phyloP scores from a whole-genome alignment of 2,329 filamentous ascomycete species.

The Cladosporium sphaerospermum region DNA sequence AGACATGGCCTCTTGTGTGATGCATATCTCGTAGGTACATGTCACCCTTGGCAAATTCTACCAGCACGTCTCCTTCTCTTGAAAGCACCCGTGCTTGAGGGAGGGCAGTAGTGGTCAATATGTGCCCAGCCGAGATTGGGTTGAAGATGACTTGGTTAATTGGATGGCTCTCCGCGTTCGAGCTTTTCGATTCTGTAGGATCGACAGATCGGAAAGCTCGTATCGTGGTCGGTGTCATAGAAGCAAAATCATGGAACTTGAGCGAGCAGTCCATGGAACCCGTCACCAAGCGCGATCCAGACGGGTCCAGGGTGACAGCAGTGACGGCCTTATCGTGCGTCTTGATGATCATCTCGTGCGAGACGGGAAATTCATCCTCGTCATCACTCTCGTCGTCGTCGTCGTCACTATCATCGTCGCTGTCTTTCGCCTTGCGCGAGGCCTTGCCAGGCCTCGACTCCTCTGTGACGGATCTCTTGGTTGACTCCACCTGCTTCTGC shows the following conservation, averaged over 20 bases:
- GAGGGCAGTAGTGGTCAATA: constrained; percentile 82
- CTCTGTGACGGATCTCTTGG: constrained; percentile 49
- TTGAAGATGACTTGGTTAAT: constrained; percentile 86
- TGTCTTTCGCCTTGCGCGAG: constrained; percentile 23
- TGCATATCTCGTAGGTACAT: constrained; percentile 98
- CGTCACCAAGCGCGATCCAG: constrained; percentile 79
- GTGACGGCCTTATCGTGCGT: constrained; percentile 87
- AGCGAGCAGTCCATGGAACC: constrained; percentile 85
- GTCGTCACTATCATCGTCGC: constrained; percentile 45
- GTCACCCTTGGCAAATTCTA: constrained; percentile 92
- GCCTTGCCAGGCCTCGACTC: constrained; percentile 15
- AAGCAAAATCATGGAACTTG: constrained; percentile 90
- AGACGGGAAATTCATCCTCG: constrained; percentile 83
- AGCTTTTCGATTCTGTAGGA: constrained; percentile 70
- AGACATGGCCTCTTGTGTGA: constrained; percentile 94
- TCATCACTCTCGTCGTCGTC: constrained; percentile 61
- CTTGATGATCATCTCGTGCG: constrained; percentile 87
- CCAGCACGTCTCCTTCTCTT: constrained; percentile 77
- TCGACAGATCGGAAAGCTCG: constrained; percentile 91
- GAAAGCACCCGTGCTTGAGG: constrained; percentile 85
- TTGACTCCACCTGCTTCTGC: constrained; percentile 72
- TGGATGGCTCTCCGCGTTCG: constrained; percentile 75
- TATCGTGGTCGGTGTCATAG: constrained; percentile 91
- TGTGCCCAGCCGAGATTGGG: constrained; percentile 67
- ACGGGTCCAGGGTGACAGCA: constrained; percentile 73